Conservation (phyloP, 2,329 filamentous ascomycete genomes). For the Pseudogymnoascus sp. region DNA sequence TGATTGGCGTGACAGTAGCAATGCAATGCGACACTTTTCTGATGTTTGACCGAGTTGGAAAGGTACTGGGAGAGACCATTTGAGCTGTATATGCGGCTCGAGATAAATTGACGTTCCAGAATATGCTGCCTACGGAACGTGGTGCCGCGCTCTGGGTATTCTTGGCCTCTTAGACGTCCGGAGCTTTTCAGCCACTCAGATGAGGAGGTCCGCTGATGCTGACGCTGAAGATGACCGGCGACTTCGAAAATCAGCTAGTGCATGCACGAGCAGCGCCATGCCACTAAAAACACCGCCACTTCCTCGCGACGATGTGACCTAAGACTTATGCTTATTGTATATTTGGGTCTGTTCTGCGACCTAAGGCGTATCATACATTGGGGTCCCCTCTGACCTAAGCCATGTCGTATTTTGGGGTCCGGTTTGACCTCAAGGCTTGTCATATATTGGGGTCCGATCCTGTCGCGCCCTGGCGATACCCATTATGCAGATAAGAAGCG, state of each 20-base stretch:
- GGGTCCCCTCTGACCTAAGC: too few species aligned
- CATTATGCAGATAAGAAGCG: not conserved
- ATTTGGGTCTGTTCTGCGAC: constrained; percentile 9
- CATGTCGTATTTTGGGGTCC: too few species aligned
- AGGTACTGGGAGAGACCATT: constrained; percentile 10
- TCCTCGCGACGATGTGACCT: constrained; percentile 9
- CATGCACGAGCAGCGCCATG: constrained; percentile 2
- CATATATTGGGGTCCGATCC: too few species aligned
- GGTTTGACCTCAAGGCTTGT: too few species aligned
- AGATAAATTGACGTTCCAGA: constrained; percentile 10
- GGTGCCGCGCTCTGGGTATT: not conserved
- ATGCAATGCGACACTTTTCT: constrained; percentile 11
- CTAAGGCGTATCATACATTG: too few species aligned
- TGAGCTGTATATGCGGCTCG: constrained; percentile 10
- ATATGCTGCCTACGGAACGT: not conserved
- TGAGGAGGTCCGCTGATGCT: constrained; percentile 5
- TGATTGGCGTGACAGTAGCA: constrained; percentile 7
- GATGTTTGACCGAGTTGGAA: constrained; percentile 11
- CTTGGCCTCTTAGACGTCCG: constrained; percentile 9
- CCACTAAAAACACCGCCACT: not conserved
- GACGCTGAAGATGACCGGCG: not conserved
- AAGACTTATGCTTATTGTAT: not conserved
- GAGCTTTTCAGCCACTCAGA: constrained; percentile 11
- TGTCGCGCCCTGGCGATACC: constrained; percentile 4
- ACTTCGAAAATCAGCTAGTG: constrained; percentile 8